Conservation (phyloP, 2,329 filamentous ascomycete species). For the Cladosporium sp. region DNA sequence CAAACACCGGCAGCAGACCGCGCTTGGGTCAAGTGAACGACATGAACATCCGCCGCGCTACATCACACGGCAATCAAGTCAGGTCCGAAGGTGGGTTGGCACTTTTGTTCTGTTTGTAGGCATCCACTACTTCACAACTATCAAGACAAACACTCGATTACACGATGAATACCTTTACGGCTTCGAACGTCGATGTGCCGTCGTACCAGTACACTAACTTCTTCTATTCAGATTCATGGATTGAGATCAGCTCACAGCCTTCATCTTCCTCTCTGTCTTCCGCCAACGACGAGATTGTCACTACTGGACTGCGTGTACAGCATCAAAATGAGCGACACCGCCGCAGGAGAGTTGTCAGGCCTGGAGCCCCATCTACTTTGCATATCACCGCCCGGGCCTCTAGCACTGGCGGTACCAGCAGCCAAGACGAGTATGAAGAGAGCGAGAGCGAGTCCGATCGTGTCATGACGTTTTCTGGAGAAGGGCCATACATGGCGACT, state of each 20-base stretch:
- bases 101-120: no score
- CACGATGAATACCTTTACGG: no score
- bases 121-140: no score
- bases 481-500: slow-evolving; percentile 39
- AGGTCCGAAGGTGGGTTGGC: no score
- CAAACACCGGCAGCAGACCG: no score
- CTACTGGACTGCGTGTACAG: slow-evolving; percentile 76
- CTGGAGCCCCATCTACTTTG: slow-evolving; percentile 38
- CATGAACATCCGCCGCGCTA: no score
- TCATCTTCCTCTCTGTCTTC: slow-evolving; percentile 91
- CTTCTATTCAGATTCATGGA: slow-evolving; percentile 77
- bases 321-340: slow-evolving; percentile 60
- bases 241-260: slow-evolving; percentile 87
- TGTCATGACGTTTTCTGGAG: slow-evolving; percentile 60
- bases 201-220: slow-evolving; percentile 23
- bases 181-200: no score
- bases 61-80: no score
- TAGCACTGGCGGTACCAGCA: slow-evolving; percentile 55
- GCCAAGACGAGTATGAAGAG: slow-evolving; percentile 92
- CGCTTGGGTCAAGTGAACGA: no score
- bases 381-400: slow-evolving; percentile 41
- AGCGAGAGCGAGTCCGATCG: slow-evolving; percentile 86
- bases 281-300: slow-evolving; percentile 81
- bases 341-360: slow-evolving; percentile 47
- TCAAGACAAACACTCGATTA: no score